A percentile compares a stretch with the other conserved stretches of the same genome.
These are phyloP conservation scores for Ustilago crameri DNA, from an alignment of 1,284 basidiomycete genomes.

Conservation along the genomic window DNA sequence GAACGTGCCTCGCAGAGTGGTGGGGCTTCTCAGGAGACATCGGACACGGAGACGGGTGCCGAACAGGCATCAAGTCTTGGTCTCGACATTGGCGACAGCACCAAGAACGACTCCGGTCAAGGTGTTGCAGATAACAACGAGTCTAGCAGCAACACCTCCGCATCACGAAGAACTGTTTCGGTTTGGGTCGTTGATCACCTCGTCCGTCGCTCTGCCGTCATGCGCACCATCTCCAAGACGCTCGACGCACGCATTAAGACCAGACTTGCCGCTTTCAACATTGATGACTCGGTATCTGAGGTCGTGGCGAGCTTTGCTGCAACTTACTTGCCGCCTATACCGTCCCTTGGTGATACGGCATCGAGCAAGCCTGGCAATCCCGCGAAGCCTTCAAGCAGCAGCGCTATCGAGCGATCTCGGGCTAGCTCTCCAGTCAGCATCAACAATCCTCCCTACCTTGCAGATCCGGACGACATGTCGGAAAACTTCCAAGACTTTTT, in stretches of 20 bases:
- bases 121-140: background rate
- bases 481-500: conserved; percentile 81
- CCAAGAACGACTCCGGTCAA: background rate
- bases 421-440: conserved; percentile 8
- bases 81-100: conserved; percentile 2
- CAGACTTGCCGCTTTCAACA: background rate
- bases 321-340: conserved; percentile 27
- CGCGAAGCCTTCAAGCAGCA: too few relatives aligned
- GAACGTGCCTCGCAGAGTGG: too few relatives aligned
- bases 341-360: background rate
- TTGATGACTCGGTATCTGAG: conserved; percentile 5
- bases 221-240: conserved; percentile 17
- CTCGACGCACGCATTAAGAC: conserved; percentile 18
- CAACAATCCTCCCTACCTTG: conserved; percentile 69
- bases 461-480: conserved; percentile 68
- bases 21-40: background rate
- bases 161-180: conserved; percentile 8
- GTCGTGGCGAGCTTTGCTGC: conserved; percentile 33
- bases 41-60: background rate
- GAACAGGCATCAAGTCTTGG: conserved; percentile 1
- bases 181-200: conserved; percentile 30
- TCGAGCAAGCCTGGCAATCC: background rate
- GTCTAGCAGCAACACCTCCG: background rate
- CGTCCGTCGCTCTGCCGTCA: conserved; percentile 22
- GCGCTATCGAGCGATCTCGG: background rate